phyloP scores from a whole-genome alignment of 1,284 basidiomycete species.

The Fomitiporia mediterranea region DNA sequence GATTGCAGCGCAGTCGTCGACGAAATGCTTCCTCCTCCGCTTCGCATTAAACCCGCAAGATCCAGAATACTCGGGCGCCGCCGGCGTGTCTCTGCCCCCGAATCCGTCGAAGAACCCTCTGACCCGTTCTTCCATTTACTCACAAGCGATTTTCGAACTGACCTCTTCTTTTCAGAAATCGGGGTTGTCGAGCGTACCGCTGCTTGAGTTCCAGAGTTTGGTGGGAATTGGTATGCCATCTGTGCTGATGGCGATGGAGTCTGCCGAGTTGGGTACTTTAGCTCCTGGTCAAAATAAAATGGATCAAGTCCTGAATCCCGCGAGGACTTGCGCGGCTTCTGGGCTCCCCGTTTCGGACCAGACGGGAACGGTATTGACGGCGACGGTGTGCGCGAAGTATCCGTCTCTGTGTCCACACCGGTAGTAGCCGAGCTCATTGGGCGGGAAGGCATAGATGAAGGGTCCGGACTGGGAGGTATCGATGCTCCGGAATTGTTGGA shows the following conservation, averaged over 20 bases:
- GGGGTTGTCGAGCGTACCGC: not conserved
- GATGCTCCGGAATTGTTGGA: conserved; percentile 20
- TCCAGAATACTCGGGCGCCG: conserved; percentile 40
- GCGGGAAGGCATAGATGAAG: conserved; percentile 25
- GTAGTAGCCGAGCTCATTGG: conserved; percentile 19
- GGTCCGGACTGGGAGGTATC: conserved; percentile 27
- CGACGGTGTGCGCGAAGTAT: conserved; percentile 22
- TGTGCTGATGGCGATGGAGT: conserved; percentile 26
- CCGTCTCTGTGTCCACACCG: conserved; percentile 13
- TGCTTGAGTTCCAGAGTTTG: conserved; percentile 2
- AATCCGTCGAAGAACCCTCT: conserved; percentile 31
- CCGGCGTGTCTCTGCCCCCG: conserved; percentile 26
- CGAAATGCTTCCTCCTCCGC: conserved; percentile 24
- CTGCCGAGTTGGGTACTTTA: conserved; percentile 49
- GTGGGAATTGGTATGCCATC: conserved; percentile 7
- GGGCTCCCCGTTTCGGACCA: conserved; percentile 23
- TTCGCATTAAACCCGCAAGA: conserved; percentile 26
- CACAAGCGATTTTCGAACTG: conserved; percentile 58
- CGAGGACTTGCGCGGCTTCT: not conserved
- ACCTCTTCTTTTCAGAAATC: conserved; percentile 11
- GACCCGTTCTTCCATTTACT: conserved; percentile 51
- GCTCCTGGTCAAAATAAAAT: conserved; percentile 62
- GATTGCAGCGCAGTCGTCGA: conserved; percentile 30
- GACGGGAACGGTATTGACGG: conserved; percentile 20
- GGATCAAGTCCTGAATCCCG: conserved; percentile 33